These are phyloP conservation scores for Psilocybe cubensis DNA, from an alignment of 768 basidiomycete genomes.

Conservation along the genomic window DNA sequence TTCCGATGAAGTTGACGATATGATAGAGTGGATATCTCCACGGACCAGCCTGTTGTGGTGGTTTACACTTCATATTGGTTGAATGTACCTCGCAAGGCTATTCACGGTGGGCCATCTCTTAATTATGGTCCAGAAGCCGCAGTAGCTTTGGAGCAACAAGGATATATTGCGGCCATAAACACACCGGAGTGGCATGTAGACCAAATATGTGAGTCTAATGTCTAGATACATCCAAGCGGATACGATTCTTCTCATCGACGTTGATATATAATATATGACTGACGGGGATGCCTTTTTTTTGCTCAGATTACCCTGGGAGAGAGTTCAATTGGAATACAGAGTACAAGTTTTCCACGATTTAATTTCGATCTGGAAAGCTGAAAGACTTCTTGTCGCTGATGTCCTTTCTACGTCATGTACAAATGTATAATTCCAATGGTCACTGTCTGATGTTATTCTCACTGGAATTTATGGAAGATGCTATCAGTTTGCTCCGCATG, in stretches of 20 bases:
- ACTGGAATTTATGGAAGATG: too few species aligned
- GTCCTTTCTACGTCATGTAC: too few species aligned
- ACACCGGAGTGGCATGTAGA: conserved; percentile 57
- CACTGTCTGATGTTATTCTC: too few species aligned
- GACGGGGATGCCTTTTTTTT: not conserved
- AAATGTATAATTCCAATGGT: too few species aligned
- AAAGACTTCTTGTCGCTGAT: too few species aligned
- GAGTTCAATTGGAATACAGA: conserved; percentile 50
- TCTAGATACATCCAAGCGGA: not conserved
- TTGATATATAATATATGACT: not conserved
- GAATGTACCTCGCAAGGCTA: conserved; percentile 46
- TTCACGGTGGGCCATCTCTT: conserved; percentile 49
- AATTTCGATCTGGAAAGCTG: not conserved
- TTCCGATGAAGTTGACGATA: not conserved
- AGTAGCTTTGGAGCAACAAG: conserved; percentile 57
- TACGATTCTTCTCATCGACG: not conserved
- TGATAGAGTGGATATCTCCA: conserved; percentile 48
- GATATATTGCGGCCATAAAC: conserved; percentile 58
- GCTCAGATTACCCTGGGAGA: conserved; percentile 42
- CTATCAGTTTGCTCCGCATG: too few species aligned
- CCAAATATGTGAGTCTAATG: conserved; percentile 48
- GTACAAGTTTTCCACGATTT: conserved; percentile 47
- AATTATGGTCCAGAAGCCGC: conserved; percentile 46
- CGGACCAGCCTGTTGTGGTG: conserved; percentile 55
- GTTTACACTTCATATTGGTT: conserved; percentile 52